A percentile compares a stretch with the other conserved stretches of the same genome.
These are phyloP conservation scores for Juglanconis oblonga DNA, from an alignment of 2,329 filamentous ascomycete species.

Conservation along the genomic window DNA sequence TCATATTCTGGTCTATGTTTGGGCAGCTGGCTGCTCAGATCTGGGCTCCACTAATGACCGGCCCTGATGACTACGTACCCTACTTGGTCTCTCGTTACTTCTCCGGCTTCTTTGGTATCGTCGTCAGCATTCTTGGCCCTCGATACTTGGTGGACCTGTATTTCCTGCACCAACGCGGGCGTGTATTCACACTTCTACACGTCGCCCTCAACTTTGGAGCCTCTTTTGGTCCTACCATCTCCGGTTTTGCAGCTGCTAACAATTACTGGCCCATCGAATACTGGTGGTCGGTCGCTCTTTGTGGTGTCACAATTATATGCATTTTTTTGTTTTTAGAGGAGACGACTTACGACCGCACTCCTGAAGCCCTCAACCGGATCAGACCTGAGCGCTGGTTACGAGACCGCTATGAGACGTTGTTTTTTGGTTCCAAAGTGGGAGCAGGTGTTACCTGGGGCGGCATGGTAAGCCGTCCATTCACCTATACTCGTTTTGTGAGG, in stretches of 20 bases:
- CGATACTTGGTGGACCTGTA: conserved; percentile 40
- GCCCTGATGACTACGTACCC: conserved; percentile 30
- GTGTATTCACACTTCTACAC: conserved; percentile 35
- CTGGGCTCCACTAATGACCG: conserved; percentile 36
- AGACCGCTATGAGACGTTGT: conserved; percentile 29
- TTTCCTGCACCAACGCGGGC: conserved; percentile 40
- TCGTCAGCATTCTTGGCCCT: conserved; percentile 36
- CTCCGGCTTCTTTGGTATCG: conserved; percentile 36
- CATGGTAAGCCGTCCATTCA: conserved; percentile 2
- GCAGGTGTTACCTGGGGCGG: conserved; percentile 12
- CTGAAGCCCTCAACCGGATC: conserved; percentile 20
- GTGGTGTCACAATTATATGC: conserved; percentile 31
- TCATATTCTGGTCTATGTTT: conserved; percentile 37
- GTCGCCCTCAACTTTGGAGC: conserved; percentile 35
- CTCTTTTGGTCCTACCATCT: conserved; percentile 35
- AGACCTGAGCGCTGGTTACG: conserved; percentile 22
- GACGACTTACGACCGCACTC: conserved; percentile 31
- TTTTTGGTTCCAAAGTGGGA: conserved; percentile 24
- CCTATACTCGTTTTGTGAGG: no score
- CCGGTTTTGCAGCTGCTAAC: conserved; percentile 35
- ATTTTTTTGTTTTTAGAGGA: conserved; percentile 38
- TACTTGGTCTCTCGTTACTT: conserved; percentile 37
- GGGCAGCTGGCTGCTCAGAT: conserved; percentile 32
- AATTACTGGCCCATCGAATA: conserved; percentile 35
- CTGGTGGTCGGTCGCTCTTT: conserved; percentile 40